These are phyloP conservation scores for Quercus phellos DNA, from an alignment of 331 rosid genomes.

Conservation along the genomic window DNA sequence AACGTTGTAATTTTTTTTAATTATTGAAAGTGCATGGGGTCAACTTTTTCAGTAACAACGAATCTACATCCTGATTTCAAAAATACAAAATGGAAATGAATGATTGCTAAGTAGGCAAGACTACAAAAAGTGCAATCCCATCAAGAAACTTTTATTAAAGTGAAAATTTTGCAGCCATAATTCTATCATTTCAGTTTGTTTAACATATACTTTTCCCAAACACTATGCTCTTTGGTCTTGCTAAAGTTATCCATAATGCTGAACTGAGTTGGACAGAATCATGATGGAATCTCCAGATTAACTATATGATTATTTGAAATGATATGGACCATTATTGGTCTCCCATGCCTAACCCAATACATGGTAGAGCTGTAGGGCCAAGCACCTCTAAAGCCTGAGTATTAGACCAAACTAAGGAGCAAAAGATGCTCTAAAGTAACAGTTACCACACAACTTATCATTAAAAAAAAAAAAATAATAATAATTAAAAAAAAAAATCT, in stretches of 20 bases:
- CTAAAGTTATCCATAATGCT: neutral
- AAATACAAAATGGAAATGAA: neutral
- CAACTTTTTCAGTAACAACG: neutral
- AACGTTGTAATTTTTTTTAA: no score
- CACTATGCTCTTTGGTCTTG: conserved; percentile 21
- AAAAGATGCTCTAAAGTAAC: neutral
- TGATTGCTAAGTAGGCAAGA: neutral
- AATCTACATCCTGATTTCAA: neutral
- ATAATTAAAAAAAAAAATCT: no score
- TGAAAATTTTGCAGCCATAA: neutral
- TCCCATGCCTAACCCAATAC: neutral
- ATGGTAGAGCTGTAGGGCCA: neutral
- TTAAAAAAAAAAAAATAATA: no score
- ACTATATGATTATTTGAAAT: neutral
- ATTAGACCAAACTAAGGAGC: neutral
- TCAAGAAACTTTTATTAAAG: conserved; percentile 21
- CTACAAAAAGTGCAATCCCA: conserved; percentile 4
- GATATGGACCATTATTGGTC: neutral
- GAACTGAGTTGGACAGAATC: neutral
- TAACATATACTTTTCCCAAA: conserved; percentile 29
- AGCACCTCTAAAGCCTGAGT: neutral
- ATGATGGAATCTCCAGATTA: conserved; percentile 2
- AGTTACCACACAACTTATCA: no score
- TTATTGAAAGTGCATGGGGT: neutral
- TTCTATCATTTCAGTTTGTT: neutral